A percentile compares a stretch with the other conserved stretches of the same genome.
Conservation (phyloP, 1,139 yeast genomes). For the Waltiozyma solani region DNA sequence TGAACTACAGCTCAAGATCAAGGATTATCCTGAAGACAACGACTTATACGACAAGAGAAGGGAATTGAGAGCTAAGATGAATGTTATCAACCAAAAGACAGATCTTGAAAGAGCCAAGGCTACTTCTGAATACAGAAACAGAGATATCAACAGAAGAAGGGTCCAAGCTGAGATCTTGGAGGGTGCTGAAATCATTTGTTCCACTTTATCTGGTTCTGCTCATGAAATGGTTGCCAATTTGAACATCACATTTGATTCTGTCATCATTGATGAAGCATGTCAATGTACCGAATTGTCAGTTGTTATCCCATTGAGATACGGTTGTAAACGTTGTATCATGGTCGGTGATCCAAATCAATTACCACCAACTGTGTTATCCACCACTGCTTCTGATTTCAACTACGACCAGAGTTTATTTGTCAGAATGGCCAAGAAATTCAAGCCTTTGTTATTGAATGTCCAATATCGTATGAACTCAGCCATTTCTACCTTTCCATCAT, state of each 20-base stretch:
- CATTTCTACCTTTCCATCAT: conserved; percentile 79
- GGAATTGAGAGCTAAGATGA: conserved; percentile 47
- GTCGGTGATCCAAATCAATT: conserved; percentile 99
- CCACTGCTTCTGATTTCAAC: conserved; percentile 65
- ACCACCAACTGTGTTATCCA: conserved; percentile 97
- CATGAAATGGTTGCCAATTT: conserved; percentile 74
- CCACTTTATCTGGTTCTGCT: conserved; percentile 93
- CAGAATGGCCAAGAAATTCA: conserved; percentile 70
- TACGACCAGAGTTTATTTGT: conserved; percentile 94
- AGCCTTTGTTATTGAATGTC: conserved; percentile 67
- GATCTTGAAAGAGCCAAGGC: conserved; percentile 74
- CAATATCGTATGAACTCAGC: conserved; percentile 98
- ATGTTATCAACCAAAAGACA: conserved; percentile 59
- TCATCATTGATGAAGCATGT: conserved; percentile 95
- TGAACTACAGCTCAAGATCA: conserved; percentile 35
- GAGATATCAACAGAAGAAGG: conserved; percentile 71
- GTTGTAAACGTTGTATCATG: conserved; percentile 87
- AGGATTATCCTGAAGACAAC: conserved; percentile 5
- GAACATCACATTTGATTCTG: conserved; percentile 81
- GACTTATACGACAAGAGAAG: conserved; percentile 21
- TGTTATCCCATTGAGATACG: conserved; percentile 86
- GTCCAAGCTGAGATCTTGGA: conserved; percentile 63
- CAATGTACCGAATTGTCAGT: conserved; percentile 94
- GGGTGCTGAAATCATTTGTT: conserved; percentile 81
- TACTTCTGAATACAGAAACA: conserved; percentile 57